Evolutionary conservation across 805 yeast species (phyloP), one percentile per base, ranked within the genome.

Genomic region (Groenewaldozyma salmanticensis): DNA sequence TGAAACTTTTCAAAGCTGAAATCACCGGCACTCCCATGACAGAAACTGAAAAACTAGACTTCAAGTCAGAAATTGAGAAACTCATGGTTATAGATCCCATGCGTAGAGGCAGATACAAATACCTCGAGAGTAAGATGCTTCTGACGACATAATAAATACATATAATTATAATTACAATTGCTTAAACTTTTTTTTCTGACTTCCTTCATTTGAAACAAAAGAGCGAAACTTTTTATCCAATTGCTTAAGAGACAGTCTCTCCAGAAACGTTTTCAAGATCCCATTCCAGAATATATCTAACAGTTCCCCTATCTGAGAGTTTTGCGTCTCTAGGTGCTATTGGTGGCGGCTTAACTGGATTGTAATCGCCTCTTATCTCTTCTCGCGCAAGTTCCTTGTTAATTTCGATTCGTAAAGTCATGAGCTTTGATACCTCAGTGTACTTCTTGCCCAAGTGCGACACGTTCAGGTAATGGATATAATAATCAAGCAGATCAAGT

Each of bases 401-500:
- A 33, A 71, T 57, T 36, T 27, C 48, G 33, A 45, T 42, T 19
- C 53, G 36, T 11, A 48, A 27, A 3, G 42, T 34, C 51, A 49
- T 47, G 38, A 47, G 43, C 15, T 32, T 40, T 21, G 45, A 31
- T 11, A 47, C 43, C 9, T 44, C 43, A 17, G 27, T 15, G 15
- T 13, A 37, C 3, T 32, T 22, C n/a, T 64, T 65, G 33, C 70
- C 69, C 38, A 80, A 60, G 29, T 70, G 66, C 34, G 79, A 69
- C 37, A 63, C 61, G 45, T 71, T 72, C 57, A 69, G 71, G 48
- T 71, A 70, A 52, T 77, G 76, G 41, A 78, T 71, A 52, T 77
- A 81, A 49, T 72, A 72, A 48, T 78, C 79, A 36, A 80, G 60
- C 5, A 80, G 60, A 44, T 75, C 79, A 29, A 73, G 62, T 32